Percentiles rank a stretch among this genome's conserved stretches.
These are phyloP conservation scores for Cinnamomum chago DNA, from an alignment of 164 flowering plant genomes.

Conservation along the genomic window DNA sequence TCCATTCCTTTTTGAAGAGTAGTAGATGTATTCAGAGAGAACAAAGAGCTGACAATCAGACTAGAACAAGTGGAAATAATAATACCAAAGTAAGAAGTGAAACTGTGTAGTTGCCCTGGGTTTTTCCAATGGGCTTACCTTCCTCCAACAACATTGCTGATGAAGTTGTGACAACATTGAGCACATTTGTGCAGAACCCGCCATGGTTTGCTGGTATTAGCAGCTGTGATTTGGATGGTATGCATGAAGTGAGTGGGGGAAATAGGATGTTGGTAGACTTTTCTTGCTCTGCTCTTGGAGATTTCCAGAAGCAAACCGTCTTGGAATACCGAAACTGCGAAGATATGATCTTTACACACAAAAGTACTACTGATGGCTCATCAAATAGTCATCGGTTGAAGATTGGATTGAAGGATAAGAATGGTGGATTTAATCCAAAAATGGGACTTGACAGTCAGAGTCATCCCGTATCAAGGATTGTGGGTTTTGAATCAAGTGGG, in stretches of 20 bases:
- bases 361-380: slow-evolving; percentile 24
- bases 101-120: background rate
- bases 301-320: slow-evolving; percentile 32
- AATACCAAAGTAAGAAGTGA: background rate
- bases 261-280: slow-evolving; percentile 1
- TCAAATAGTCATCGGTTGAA: slow-evolving; percentile 27
- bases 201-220: slow-evolving; percentile 29
- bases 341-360: slow-evolving; percentile 20
- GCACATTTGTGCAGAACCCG: slow-evolving; percentile 32
- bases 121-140: slow-evolving; percentile 60
- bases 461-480: slow-evolving; percentile 57
- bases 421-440: slow-evolving; percentile 27
- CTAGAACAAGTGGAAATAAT: background rate
- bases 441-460: slow-evolving; percentile 29
- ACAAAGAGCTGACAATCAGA: background rate
- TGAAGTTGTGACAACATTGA: slow-evolving; percentile 37
- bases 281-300: slow-evolving; percentile 23
- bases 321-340: slow-evolving; percentile 26
- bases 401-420: slow-evolving; percentile 26
- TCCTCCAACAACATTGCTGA: slow-evolving; percentile 37
- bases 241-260: slow-evolving; percentile 19
- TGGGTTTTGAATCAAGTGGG: slow-evolving; percentile 54
- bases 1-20: background rate
- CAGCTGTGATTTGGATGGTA: slow-evolving; percentile 46
- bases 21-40: background rate